These are phyloP conservation scores for Aspergillus sp. DNA, from an alignment of 2,329 filamentous ascomycete genomes.

Conservation along the genomic window DNA sequence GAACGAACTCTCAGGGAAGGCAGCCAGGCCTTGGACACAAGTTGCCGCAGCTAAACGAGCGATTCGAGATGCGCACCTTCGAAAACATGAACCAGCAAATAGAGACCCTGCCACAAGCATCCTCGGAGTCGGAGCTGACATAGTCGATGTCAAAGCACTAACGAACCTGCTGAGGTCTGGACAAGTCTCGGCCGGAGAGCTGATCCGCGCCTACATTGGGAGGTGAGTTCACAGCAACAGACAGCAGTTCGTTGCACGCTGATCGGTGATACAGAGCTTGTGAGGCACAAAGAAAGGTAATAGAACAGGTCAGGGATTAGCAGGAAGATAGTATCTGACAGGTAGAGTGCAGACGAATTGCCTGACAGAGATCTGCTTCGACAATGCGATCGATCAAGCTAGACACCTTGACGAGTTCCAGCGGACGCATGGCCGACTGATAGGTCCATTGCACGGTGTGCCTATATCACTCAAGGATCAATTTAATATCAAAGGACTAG, in stretches of 20 bases:
- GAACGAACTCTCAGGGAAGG: neutral
- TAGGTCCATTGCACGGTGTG: conserved; percentile 3
- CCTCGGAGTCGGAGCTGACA: too few relatives aligned
- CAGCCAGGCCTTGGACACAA: neutral
- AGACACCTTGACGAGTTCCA: neutral
- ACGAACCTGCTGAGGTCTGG: neutral
- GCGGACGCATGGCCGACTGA: neutral
- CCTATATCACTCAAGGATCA: conserved; percentile 3
- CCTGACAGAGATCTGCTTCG: neutral
- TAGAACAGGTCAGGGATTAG: neutral
- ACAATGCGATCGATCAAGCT: neutral
- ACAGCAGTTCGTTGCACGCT: neutral
- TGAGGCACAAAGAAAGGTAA: neutral
- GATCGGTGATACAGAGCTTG: neutral
- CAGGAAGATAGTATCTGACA: neutral
- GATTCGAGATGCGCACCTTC: neutral
- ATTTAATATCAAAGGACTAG: conserved; percentile 1
- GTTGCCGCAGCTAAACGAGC: neutral
- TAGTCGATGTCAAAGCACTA: neutral
- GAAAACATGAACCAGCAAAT: neutral
- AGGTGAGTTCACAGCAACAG: neutral
- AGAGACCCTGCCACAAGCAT: too few relatives aligned
- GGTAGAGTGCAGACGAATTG: neutral
- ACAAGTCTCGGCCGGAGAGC: neutral
- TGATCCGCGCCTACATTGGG: neutral